Conservation (phyloP, 1,284 basidiomycete genomes). For the Ustilago shanxiensis region DNA sequence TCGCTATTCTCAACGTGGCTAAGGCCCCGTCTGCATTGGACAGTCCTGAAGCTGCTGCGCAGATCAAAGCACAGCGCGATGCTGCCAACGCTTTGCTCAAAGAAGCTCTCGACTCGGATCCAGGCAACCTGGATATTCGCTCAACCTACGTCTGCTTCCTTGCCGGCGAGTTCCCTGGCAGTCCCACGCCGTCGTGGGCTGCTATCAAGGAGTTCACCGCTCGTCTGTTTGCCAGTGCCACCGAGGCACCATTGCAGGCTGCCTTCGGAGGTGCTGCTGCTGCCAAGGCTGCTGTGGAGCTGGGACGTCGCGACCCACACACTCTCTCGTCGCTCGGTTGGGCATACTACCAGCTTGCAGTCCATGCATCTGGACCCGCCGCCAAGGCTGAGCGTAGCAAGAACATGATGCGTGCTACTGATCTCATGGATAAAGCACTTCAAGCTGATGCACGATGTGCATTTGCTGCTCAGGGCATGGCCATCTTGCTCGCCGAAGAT, state of each 20-base stretch:
- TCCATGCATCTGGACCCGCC: conserved; percentile 55
- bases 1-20: conserved; percentile 61
- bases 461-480: conserved; percentile 68
- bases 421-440: conserved; percentile 68
- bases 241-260: conserved; percentile 36
- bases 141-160: conserved; percentile 67
- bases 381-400: conserved; percentile 60
- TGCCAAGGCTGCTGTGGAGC: conserved; percentile 56
- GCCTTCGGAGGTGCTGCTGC: conserved; percentile 58
- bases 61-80: conserved; percentile 49
- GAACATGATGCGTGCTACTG: conserved; percentile 64
- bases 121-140: conserved; percentile 65
- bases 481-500: conserved; percentile 66
- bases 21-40: conserved; percentile 21
- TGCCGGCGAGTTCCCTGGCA: conserved; percentile 64
- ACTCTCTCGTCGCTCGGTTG: conserved; percentile 65
- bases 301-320: conserved; percentile 62
- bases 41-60: conserved; percentile 28
- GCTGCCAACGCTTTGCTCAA: conserved; percentile 59
- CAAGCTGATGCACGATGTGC: conserved; percentile 56
- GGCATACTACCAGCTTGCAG: conserved; percentile 67
- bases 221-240: conserved; percentile 60
- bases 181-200: conserved; percentile 60
- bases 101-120: conserved; percentile 64
- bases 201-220: conserved; percentile 67